Evolutionary conservation across 306 rosid species (phyloP), one percentile per base, ranked within the genome.

Genomic region (Ammopiptanthus mongolicus): DNA sequence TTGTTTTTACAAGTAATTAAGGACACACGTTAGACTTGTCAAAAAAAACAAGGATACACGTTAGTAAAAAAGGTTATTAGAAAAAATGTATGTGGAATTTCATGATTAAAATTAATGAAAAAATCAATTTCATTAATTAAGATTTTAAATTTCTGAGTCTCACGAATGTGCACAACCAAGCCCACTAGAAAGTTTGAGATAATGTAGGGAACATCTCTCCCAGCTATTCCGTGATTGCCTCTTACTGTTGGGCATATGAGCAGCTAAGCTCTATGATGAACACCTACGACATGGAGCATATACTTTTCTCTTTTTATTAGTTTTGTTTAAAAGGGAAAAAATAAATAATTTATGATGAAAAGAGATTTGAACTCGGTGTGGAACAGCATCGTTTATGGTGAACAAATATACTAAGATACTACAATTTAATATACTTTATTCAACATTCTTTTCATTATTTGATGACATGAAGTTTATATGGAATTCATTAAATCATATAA

Each of bases 161-260:
- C 0, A 42, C 6, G 12, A 58, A 58, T 73, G 6, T 15, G 8
- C 46, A 12, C 39, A 48, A 21, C 51, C 6, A 22, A 22, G 3
- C 6, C 36, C 5, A 31, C 0, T 4, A 31, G 6, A 31, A 10
- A 41, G 56, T 71, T 71, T 13, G 14, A 50, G 65, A 3, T 57
- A 70, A 69, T 12, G 55, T 36, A 69, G 59, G 75, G 28, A 56
- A 44, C 60, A 83, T 55, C 8, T 56, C 12, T 56, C 10, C n/a
- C 36, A 69, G 62, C 50, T 21, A 9, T 41, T 75, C 84, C 84
- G 84, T 80, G 82, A 80, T 22, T 52, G 69, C 76, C 60, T 75
- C 79, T 70, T 39, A 5, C 82, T 84, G 84, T 76, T 34, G 5
- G 65, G 79, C 84, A 53, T 82, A 80, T 80, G 84, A 80, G 7